phyloP scores from a whole-genome alignment of 768 basidiomycete genomes.

The Leucogyrophana mollusca region DNA sequence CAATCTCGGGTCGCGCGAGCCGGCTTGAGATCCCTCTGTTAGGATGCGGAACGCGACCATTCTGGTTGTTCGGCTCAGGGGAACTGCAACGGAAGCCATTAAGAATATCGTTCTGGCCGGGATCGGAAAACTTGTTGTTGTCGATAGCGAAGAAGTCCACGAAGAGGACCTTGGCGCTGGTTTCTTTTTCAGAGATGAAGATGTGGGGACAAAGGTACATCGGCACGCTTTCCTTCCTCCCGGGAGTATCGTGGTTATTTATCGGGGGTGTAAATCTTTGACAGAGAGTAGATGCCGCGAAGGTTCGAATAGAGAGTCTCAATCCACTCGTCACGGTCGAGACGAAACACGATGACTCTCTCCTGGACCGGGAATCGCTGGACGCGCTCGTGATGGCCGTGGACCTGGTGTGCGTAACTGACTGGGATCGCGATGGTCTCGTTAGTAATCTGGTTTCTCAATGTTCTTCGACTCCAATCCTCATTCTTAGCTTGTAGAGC shows the following conservation, averaged over 20 bases:
- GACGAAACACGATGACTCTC: constrained; percentile 50
- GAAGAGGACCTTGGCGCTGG: constrained; percentile 90
- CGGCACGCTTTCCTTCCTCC: constrained; percentile 8
- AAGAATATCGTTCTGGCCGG: constrained; percentile 98
- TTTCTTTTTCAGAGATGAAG: constrained; percentile 92
- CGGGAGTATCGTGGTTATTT: constrained; percentile 42
- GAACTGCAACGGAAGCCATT: constrained; percentile 89
- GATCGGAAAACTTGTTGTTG: constrained; percentile 84
- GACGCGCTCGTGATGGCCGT: constrained; percentile 60
- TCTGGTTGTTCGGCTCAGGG: constrained; percentile 73
- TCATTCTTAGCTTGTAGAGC: constrained; percentile 66
- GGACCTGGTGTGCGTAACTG: constrained; percentile 88
- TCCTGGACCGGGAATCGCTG: constrained; percentile 51
- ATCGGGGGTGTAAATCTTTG: constrained; percentile 26
- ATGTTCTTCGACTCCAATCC: constrained; percentile 5
- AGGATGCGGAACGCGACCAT: constrained; percentile 96
- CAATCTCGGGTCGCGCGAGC: background rate
- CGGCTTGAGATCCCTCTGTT: constrained; percentile 10
- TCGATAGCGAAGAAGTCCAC: constrained; percentile 72
- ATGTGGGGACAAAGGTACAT: constrained; percentile 82
- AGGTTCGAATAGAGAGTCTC: constrained; percentile 79
- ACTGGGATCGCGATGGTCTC: constrained; percentile 65
- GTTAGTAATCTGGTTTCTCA: no score
- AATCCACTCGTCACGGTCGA: constrained; percentile 91
- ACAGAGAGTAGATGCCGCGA: constrained; percentile 85